Conservation (phyloP, 495 filamentous ascomycete genomes). For the Aspergillus ellipticus region DNA sequence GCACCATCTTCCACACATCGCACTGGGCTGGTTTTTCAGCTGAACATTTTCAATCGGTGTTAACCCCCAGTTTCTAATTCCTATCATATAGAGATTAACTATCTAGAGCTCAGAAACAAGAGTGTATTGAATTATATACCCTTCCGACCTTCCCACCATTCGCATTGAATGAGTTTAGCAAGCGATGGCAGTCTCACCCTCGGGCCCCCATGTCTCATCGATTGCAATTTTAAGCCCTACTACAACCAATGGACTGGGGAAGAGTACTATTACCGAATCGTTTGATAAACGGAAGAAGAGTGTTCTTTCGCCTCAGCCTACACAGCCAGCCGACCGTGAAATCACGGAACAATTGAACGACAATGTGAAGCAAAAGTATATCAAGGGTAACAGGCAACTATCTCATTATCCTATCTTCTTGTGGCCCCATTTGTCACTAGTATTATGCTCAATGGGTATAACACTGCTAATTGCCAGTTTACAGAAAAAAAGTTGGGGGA, state of each 20-base stretch:
- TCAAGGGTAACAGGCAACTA: slow-evolving; percentile 61
- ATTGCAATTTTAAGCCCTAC: slow-evolving; percentile 27
- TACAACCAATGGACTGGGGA: slow-evolving; percentile 34
- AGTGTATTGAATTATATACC: not conserved
- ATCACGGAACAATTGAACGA: slow-evolving; percentile 86
- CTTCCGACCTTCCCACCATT: not conserved
- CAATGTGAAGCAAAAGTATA: slow-evolving; percentile 78
- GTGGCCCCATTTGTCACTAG: not conserved
- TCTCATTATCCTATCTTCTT: not conserved
- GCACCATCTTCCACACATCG: too few relatives aligned
- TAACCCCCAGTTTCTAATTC: not conserved
- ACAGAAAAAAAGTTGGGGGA: slow-evolving; percentile 86
- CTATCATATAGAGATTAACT: not conserved
- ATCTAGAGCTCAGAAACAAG: too few relatives aligned
- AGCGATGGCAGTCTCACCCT: slow-evolving; percentile 45
- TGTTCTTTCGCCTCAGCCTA: slow-evolving; percentile 9
- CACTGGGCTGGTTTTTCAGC: not conserved
- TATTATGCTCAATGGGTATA: not conserved
- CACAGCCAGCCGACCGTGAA: slow-evolving; percentile 45
- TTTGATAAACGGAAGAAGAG: slow-evolving; percentile 11
- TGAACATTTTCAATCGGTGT: not conserved
- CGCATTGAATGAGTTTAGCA: slow-evolving; percentile 1
- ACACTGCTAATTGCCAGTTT: slow-evolving; percentile 6
- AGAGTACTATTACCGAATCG: slow-evolving; percentile 31
- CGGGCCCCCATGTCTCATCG: slow-evolving; percentile 33